These are phyloP conservation scores for Jasminum sambac DNA, from an alignment of 257 asterid genomes.

Conservation along the genomic window DNA sequence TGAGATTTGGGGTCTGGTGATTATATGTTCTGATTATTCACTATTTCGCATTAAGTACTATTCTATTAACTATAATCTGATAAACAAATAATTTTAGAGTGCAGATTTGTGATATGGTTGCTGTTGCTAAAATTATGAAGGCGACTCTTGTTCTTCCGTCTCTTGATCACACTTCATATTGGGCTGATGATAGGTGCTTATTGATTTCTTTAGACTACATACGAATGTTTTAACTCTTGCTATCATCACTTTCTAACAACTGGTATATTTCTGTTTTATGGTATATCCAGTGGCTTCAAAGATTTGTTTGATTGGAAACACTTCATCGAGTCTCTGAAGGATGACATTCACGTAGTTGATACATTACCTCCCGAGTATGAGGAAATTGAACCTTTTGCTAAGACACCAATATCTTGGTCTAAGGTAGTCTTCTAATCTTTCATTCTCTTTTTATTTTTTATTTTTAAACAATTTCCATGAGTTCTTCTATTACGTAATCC, in stretches of 20 bases:
- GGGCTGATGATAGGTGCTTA: constrained; percentile 92
- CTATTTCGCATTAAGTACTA: constrained; percentile 20
- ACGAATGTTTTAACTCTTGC: background rate
- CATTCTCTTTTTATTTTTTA: too few relatives aligned
- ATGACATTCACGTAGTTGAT: constrained; percentile 76
- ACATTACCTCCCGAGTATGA: constrained; percentile 75
- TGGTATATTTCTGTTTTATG: constrained; percentile 27
- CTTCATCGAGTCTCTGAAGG: constrained; percentile 78
- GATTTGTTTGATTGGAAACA: constrained; percentile 95
- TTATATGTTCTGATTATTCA: constrained; percentile 32
- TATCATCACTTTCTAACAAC: constrained; percentile 7
- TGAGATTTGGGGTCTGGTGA: constrained; percentile 99
- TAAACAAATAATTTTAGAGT: constrained; percentile 67
- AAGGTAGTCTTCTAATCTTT: constrained; percentile 48
- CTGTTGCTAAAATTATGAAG: constrained; percentile 89
- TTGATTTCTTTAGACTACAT: constrained; percentile 4
- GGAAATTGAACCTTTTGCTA: constrained; percentile 74
- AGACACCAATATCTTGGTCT: constrained; percentile 98
- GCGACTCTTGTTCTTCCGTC: constrained; percentile 95
- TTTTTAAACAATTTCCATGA: constrained; percentile 1
- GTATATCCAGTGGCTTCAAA: constrained; percentile 75
- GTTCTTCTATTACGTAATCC: constrained; percentile 7
- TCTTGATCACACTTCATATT: constrained; percentile 91
- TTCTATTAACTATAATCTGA: constrained; percentile 44
- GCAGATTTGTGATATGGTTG: constrained; percentile 99